phyloP scores from a whole-genome alignment of 495 filamentous ascomycete species.

The Penicillium nucicola region DNA sequence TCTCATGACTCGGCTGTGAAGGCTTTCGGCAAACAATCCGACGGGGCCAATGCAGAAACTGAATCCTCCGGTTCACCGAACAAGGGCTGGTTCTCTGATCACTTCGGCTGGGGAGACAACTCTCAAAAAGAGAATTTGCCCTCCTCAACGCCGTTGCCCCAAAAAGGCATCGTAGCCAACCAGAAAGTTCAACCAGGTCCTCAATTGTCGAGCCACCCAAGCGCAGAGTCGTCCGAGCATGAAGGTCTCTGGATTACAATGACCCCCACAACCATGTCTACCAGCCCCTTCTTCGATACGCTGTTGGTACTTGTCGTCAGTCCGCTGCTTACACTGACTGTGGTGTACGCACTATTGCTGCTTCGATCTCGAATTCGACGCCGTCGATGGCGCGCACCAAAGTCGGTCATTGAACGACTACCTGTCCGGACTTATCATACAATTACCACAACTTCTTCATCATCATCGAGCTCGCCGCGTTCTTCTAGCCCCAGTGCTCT shows the following conservation, averaged over 20 bases:
- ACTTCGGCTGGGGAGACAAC: constrained; percentile 31
- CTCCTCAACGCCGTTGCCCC: constrained; percentile 6
- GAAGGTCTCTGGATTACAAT: constrained; percentile 95
- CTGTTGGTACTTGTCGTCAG: constrained; percentile 89
- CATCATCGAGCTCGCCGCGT: constrained; percentile 51
- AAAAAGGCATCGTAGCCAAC: neutral
- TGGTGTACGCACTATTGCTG: constrained; percentile 88
- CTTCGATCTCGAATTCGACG: constrained; percentile 86
- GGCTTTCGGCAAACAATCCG: constrained; percentile 4
- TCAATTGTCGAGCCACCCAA: constrained; percentile 8
- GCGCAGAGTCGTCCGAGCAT: constrained; percentile 45
- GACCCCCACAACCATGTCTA: constrained; percentile 83
- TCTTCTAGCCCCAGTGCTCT: constrained; percentile 50
- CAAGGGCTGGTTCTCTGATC: constrained; percentile 38
- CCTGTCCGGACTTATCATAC: constrained; percentile 94
- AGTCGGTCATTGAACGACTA: constrained; percentile 91
- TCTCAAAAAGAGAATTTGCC: constrained; percentile 10
- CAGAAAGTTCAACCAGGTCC: constrained; percentile 13
- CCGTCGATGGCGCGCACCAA: constrained; percentile 91
- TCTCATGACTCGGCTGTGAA: constrained; percentile 14
- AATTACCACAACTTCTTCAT: constrained; percentile 53
- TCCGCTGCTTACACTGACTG: constrained; percentile 84
- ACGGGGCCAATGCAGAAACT: neutral
- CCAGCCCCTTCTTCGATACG: constrained; percentile 95
- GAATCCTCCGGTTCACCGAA: neutral